A percentile compares a stretch with the other conserved stretches of the same genome.
These are phyloP conservation scores for Solanum neorickii DNA, from an alignment of 257 asterid genomes.

Conservation along the genomic window DNA sequence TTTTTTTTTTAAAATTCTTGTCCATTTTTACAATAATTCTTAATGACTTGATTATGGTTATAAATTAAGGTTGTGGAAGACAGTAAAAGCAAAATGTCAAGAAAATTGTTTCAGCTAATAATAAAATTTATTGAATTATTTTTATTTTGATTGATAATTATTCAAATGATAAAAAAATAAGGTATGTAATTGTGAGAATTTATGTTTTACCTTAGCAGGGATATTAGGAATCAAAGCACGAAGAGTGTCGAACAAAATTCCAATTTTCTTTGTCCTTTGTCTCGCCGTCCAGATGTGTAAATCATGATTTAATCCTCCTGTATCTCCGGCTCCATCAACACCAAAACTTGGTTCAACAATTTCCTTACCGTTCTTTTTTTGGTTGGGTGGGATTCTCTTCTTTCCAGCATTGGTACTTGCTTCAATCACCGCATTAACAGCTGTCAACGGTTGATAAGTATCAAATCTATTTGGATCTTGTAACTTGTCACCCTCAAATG, in stretches of 20 bases:
- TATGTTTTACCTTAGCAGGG: slow-evolving; percentile 48
- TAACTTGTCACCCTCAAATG: slow-evolving; percentile 9
- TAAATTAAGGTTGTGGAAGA: too few species aligned
- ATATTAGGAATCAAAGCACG: slow-evolving; percentile 79
- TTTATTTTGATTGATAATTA: background rate
- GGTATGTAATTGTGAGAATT: background rate
- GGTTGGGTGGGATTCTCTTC: slow-evolving; percentile 2
- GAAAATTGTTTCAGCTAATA: background rate
- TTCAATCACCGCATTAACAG: slow-evolving; percentile 1
- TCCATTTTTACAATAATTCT: background rate
- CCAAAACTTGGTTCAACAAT: background rate
- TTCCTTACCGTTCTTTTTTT: background rate
- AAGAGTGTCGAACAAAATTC: slow-evolving; percentile 59
- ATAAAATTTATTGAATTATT: background rate
- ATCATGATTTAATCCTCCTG: slow-evolving; percentile 43
- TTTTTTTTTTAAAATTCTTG: too few species aligned
- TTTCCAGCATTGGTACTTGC: background rate
- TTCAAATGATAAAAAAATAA: background rate
- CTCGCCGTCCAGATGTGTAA: slow-evolving; percentile 78
- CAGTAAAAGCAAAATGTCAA: background rate
- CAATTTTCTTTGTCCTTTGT: slow-evolving; percentile 85
- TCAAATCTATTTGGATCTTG: background rate
- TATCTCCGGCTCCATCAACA: background rate
- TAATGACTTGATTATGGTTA: background rate
- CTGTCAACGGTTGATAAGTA: background rate